Evolutionary conservation across 208 protist genomes (phyloP).

Genomic region (Kentomonas sorsogonicus): DNA sequence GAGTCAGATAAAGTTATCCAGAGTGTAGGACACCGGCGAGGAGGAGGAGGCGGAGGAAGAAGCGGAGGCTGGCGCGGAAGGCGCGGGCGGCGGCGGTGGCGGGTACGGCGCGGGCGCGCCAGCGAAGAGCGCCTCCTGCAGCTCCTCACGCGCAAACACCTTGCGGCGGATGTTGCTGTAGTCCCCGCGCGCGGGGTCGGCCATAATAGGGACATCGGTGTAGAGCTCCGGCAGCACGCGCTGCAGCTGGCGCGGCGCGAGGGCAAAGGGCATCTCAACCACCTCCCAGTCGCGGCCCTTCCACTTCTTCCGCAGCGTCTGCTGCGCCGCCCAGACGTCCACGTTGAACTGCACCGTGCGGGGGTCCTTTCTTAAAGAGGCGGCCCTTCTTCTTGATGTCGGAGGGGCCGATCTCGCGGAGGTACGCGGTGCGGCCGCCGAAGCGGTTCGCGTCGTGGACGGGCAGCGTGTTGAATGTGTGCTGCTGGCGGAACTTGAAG

Average conservation of each 20-base stretch:
- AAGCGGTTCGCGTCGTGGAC: slow-evolving; percentile 84
- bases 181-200: slow-evolving; percentile 40
- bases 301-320: slow-evolving; percentile 83
- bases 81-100: too few species aligned
- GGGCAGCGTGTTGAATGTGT: slow-evolving; percentile 83
- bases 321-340: slow-evolving; percentile 85
- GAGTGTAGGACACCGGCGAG: too few species aligned
- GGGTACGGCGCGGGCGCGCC: slow-evolving; percentile 46
- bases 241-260: slow-evolving; percentile 73
- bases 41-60: too few species aligned
- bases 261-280: slow-evolving; percentile 75
- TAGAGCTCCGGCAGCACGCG: slow-evolving; percentile 86
- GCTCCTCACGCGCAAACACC: slow-evolving; percentile 70
- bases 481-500: slow-evolving; percentile 54
- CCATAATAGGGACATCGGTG: slow-evolving; percentile 81
- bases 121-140: slow-evolving; percentile 68
- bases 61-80: too few species aligned
- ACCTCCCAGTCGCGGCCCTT: slow-evolving; percentile 86
- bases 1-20: slow-evolving; percentile 2
- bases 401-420: slow-evolving; percentile 78
- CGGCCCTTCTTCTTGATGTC: slow-evolving; percentile 69
- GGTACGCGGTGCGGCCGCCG: slow-evolving; percentile 75
- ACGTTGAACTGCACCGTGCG: slow-evolving; percentile 83
- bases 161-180: slow-evolving; percentile 79
- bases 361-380: slow-evolving; percentile 75